Evolutionary conservation across 2,329 filamentous ascomycete species (phyloP).

Genomic region (Stromatinia cepivora): DNA sequence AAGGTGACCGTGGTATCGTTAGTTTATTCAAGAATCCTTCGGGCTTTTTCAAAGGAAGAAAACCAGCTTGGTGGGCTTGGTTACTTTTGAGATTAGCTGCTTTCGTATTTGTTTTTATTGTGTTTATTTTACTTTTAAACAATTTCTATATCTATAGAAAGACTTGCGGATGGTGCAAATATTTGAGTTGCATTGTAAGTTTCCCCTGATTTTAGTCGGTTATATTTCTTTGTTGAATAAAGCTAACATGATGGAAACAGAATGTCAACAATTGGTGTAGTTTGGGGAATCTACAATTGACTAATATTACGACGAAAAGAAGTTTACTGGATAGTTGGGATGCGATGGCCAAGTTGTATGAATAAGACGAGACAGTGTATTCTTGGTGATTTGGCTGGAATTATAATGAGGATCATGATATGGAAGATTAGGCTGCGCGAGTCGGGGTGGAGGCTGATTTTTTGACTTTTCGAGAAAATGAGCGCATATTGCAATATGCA

Average conservation of each 20-base stretch:
- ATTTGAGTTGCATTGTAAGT: constrained; percentile 88
- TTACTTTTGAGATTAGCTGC: constrained; percentile 82
- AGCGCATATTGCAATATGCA: constrained; percentile 23
- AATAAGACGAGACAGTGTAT: background rate
- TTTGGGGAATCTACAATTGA: constrained; percentile 36
- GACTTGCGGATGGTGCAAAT: constrained; percentile 90
- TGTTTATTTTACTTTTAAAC: constrained; percentile 82
- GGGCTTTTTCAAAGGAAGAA: constrained; percentile 88
- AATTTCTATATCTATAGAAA: constrained; percentile 85
- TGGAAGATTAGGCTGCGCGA: background rate
- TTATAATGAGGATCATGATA: background rate
- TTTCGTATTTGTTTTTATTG: constrained; percentile 76
- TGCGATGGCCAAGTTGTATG: constrained; percentile 31
- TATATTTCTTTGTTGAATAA: background rate
- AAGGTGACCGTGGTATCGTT: constrained; percentile 35
- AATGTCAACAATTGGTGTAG: constrained; percentile 69
- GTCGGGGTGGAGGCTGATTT: background rate
- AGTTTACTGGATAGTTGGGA: constrained; percentile 34
- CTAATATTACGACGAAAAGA: constrained; percentile 30
- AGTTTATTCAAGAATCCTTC: constrained; percentile 61
- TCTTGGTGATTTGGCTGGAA: background rate
- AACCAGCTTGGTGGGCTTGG: constrained; percentile 96
- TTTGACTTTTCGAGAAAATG: background rate
- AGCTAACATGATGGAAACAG: constrained; percentile 60
- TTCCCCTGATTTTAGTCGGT: constrained; percentile 3